Conservation (phyloP, 345 rosid genomes). For the Corymbia maculata region DNA sequence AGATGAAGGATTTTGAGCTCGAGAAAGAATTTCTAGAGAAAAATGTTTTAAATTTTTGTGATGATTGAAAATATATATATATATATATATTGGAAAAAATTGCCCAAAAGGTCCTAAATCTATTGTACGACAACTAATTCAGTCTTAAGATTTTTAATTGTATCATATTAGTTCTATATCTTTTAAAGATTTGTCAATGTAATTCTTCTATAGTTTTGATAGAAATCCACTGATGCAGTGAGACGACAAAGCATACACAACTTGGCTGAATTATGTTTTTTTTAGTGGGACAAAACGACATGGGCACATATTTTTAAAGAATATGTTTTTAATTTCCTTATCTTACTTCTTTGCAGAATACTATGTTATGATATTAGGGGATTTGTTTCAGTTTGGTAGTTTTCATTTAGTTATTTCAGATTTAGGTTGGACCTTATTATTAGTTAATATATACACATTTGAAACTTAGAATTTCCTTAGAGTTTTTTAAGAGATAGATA, state of each 20-base stretch:
- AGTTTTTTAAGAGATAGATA: too few relatives aligned
- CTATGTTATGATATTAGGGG: not conserved
- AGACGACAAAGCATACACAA: too few relatives aligned
- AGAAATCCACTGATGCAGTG: fast-evolving
- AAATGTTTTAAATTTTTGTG: not conserved
- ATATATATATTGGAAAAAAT: not conserved
- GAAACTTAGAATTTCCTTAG: too few relatives aligned
- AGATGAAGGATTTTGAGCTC: not conserved
- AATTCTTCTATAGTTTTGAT: not conserved
- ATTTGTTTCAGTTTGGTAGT: not conserved
- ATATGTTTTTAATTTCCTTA: not conserved
- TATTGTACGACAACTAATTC: not conserved
- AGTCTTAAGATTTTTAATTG: not conserved
- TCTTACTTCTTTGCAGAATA: not conserved
- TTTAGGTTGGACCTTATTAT: too few relatives aligned
- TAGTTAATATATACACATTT: not conserved
- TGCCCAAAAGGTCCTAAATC: not conserved
- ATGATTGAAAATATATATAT: not conserved
- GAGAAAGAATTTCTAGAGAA: not conserved
- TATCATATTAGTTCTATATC: not conserved
- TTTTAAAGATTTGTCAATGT: not conserved
- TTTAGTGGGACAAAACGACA: not conserved
- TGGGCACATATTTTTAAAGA: not conserved
- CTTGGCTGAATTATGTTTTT: too few relatives aligned
- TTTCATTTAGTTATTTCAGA: not conserved